These are phyloP conservation scores for Terfezia claveryi DNA, from an alignment of 495 filamentous ascomycete species.

Conservation along the genomic window DNA sequence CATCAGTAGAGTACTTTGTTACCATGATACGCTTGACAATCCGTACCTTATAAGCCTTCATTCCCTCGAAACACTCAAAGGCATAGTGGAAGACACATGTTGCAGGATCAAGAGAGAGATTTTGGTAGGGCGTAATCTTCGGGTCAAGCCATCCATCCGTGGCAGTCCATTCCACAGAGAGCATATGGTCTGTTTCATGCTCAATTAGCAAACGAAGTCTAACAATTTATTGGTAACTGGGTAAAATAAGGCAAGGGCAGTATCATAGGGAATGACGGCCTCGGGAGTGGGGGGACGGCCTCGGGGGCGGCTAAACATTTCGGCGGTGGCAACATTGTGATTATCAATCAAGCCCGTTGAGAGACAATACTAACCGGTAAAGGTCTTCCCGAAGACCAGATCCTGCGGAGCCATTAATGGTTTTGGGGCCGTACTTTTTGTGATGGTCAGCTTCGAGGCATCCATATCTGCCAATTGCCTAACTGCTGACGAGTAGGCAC, in stretches of 20 bases:
- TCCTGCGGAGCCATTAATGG: constrained; percentile 46
- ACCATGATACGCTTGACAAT: no score
- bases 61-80: constrained; percentile 91
- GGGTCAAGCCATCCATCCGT: constrained; percentile 57
- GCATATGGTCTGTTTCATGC: constrained; percentile 62
- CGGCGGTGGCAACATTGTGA: neutral
- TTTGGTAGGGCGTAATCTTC: constrained; percentile 78
- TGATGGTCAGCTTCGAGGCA: constrained; percentile 48
- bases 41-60: constrained; percentile 71
- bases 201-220: constrained; percentile 3
- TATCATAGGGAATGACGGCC: neutral
- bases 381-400: constrained; percentile 67
- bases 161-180: constrained; percentile 83
- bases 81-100: constrained; percentile 98
- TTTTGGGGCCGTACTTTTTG: constrained; percentile 56
- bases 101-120: constrained; percentile 84
- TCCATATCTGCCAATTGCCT: constrained; percentile 37
- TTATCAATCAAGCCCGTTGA: neutral
- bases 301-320: neutral
- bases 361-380: constrained; percentile 40
- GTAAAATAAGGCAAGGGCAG: neutral
- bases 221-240: neutral
- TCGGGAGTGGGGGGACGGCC: neutral
- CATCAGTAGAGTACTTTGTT: neutral
- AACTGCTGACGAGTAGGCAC: neutral